Base-by-base conservation (phyloP, 2,329 filamentous ascomycete genomes). In the Colletotrichum viniferum region DNA sequence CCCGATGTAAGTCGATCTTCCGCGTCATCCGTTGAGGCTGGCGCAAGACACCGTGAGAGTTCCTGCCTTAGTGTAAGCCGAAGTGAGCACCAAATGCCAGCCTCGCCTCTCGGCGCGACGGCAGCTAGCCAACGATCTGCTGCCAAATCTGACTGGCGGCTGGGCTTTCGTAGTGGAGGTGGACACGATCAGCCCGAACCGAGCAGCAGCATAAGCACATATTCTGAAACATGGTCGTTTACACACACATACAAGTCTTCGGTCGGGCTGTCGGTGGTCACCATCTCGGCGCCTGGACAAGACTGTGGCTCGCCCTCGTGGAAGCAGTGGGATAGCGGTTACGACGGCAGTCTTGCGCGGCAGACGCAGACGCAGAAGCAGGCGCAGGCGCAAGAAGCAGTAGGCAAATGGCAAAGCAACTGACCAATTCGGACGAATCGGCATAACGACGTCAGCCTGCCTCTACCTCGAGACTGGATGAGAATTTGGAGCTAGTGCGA, bases 171-270 rank as follows among this genome's bases (percentile, higher is more conserved):
- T 63, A 61, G 34, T 18, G 63, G 64, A 21, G n/a, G 63, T 62
- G 36, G 26, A 56, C 28, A 63, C 58, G 48, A 75, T 73, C 69
- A 75, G 63, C 73, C 69, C 69, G 73, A 58, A 30, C 28, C 63
- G 38, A 75, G 69, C 58, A 75, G 63, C 63, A 69, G 69, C 63
- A 75, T 73, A 73, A 75, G 73, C 73, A 73, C 73, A 75, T 32
- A 69, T 73, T 68, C 48, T 73, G 73, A 75, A 75, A 75, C 73
- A 73, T 18, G 32, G 56, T 7, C n/a, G 60, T 36, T 32, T 38
- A 66, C 36, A 8, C n/a, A 48, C 18, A 38, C 36, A 21, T 10
- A 48, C 43, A 48, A 48, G 32, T 13, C 34, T 60, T 36, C 63
- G 56, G 58, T 38, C 69, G 7, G 43, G 63, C 26, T 36, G 21